Evolutionary conservation across 768 basidiomycete species (phyloP).

Genomic region (Leucocoprinus leucothites): DNA sequence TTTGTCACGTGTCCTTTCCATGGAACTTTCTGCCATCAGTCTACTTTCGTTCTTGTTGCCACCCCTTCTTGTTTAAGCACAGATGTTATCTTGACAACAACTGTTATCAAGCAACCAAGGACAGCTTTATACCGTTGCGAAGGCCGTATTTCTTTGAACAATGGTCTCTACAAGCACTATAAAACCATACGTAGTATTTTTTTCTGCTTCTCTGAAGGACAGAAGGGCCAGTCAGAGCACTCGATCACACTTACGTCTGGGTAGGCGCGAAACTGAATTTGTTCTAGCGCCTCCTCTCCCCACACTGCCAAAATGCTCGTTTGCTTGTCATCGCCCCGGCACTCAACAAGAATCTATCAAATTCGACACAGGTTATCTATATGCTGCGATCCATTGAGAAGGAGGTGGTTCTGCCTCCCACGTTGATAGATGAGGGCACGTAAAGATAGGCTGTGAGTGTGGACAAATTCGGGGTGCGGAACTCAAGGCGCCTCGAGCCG

Average conservation of each 20-base stretch:
- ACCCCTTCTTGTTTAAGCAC: not conserved
- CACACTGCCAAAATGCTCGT: not conserved
- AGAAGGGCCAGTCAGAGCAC: too few relatives aligned
- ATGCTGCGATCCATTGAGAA: slow-evolving; percentile 1
- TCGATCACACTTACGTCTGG: too few relatives aligned
- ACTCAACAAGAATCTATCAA: slow-evolving; percentile 1
- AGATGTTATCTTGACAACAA: not conserved
- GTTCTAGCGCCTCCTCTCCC: slow-evolving; percentile 4
- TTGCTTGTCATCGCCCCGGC: not conserved
- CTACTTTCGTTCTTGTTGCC: not conserved
- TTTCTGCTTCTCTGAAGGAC: too few relatives aligned
- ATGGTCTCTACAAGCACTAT: not conserved
- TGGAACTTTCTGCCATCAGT: slow-evolving; percentile 18
- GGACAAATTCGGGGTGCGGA: slow-evolving; percentile 3
- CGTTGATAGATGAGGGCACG: not conserved
- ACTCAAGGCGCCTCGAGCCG: not conserved
- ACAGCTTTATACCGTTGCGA: not conserved
- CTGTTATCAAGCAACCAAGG: not conserved
- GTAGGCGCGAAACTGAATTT: not conserved
- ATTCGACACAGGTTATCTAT: slow-evolving; percentile 5
- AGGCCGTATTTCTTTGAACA: not conserved
- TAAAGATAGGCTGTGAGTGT: slow-evolving; percentile 5
- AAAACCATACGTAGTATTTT: too few relatives aligned
- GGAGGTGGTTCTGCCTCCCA: not conserved
- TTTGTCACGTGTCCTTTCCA: slow-evolving; percentile 23